Base-by-base conservation (phyloP, 352 stramenopile genomes). In the Phytophthora sojae region DNA sequence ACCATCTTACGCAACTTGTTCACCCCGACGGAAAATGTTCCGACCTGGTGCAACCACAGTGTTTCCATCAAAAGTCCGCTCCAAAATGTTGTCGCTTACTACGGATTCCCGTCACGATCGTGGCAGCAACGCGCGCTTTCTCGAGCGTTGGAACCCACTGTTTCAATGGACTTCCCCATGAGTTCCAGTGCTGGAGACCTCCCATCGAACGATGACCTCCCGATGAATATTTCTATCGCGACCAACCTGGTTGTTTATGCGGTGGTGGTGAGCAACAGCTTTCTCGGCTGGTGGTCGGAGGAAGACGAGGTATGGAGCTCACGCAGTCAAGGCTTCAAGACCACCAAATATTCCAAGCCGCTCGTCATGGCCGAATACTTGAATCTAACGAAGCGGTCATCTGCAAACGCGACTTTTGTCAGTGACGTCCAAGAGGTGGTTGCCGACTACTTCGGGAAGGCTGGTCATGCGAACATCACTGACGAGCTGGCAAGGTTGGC, bases 1-100 rank as follows among this genome's bases (percentile, higher is more conserved):
- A 57, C 58, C 7, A 64, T 64, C 44, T 51, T 64, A 21, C 58
- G 44, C 29, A 58, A 58, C 25, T 58, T 58, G 30, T 65, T 65
- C 21, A 21, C 57, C 14, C 29, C 21, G 1, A 52, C 49, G 15
- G 52, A 42, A 17, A 26, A 57, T 12, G 52, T 45, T 19, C 51
- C 61, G 15, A 56, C 39, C 17, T 68, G 25, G 37, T 68, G 61
- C 52, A 68, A 68, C 35, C n/a, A 12, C 3, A 51, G 35, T 29
- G n/a, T 60, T 11, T 7, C 5, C 6, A 3, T 15, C 17, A 1
- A 7, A n/a, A 52, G 42, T 57, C 39, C 61, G 29, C 61, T 42
- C 52, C 54, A 57, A 17, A 39, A 55, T 21, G 17, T 51, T 19
- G 25, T 61, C 37, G 61, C 42, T 14, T 55, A 19, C 5, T 68